A percentile compares a stretch with the other conserved stretches of the same genome.
phyloP scores from a whole-genome alignment of 2,329 filamentous ascomycete species.

The Diaporthe ampelina region DNA sequence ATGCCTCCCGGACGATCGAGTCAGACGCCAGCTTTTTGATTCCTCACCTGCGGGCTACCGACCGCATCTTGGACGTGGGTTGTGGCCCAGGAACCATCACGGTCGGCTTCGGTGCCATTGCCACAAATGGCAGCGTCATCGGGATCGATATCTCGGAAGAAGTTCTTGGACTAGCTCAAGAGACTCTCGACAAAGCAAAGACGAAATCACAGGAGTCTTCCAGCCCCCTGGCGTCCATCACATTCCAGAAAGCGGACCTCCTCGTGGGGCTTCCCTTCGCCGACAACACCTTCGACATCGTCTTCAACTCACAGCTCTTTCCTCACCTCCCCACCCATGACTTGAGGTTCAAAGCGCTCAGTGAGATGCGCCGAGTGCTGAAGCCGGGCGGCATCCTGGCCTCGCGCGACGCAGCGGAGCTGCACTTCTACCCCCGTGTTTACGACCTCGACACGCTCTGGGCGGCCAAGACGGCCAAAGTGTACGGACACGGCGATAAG shows the following conservation, averaged over 20 bases:
- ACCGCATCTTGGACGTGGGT: conserved; percentile 34
- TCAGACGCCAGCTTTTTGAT: conserved; percentile 35
- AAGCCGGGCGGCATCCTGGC: conserved; percentile 48
- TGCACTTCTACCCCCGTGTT: conserved; percentile 5
- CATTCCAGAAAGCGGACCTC: conserved; percentile 41
- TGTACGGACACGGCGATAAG: background rate
- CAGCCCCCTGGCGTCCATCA: background rate
- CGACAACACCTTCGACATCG: conserved; percentile 49
- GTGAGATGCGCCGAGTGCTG: conserved; percentile 50
- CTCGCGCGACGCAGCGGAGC: conserved; percentile 49
- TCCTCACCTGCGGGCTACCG: conserved; percentile 19
- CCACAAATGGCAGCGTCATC: conserved; percentile 28
- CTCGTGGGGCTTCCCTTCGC: conserved; percentile 50
- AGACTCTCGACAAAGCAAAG: background rate
- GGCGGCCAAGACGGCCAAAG: background rate
- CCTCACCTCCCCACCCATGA: conserved; percentile 44
- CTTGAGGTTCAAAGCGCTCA: conserved; percentile 44
- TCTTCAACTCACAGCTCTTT: conserved; percentile 49
- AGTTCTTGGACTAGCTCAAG: conserved; percentile 19
- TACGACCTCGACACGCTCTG: conserved; percentile 15
- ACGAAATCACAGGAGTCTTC: background rate
- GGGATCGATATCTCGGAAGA: conserved; percentile 28
- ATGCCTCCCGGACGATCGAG: conserved; percentile 38
- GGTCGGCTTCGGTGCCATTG: conserved; percentile 24
- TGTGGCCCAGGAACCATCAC: conserved; percentile 40